These are phyloP conservation scores for Niebla homalea DNA, from an alignment of 495 filamentous ascomycete species.

Conservation along the genomic window DNA sequence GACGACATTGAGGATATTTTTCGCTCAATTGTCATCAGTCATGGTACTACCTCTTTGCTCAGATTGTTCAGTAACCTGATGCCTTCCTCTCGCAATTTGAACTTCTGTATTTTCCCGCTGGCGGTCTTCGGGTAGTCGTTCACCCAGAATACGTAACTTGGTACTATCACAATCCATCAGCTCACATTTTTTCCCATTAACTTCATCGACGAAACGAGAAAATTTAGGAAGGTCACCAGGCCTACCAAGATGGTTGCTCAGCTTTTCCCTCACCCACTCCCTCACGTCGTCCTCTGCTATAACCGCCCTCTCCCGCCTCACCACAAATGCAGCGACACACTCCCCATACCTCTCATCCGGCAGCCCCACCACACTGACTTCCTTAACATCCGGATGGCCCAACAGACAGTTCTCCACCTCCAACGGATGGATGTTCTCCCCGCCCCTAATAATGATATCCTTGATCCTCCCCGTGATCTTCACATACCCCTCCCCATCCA, in stretches of 20 bases:
- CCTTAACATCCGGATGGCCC: constrained; percentile 48
- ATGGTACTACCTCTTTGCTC: too few relatives aligned
- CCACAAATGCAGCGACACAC: constrained; percentile 70
- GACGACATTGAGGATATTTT: not conserved
- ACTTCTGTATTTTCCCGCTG: constrained; percentile 96
- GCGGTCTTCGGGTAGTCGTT: constrained; percentile 81
- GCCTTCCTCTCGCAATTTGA: constrained; percentile 61
- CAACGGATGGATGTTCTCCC: constrained; percentile 92
- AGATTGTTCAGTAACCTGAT: constrained; percentile 29
- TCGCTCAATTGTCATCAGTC: not conserved
- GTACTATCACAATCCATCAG: constrained; percentile 35
- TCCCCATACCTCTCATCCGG: constrained; percentile 80
- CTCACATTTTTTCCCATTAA: not conserved
- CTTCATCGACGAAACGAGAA: not conserved
- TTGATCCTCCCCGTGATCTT: constrained; percentile 70
- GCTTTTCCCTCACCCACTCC: constrained; percentile 54
- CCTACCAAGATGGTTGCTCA: constrained; percentile 65
- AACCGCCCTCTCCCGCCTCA: constrained; percentile 32
- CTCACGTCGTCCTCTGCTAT: constrained; percentile 43
- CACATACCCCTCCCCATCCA: constrained; percentile 57
- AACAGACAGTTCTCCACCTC: constrained; percentile 91
- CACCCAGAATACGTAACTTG: constrained; percentile 81
- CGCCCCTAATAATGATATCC: constrained; percentile 84
- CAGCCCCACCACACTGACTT: constrained; percentile 73
- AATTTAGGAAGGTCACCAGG: constrained; percentile 1